These are phyloP conservation scores for Pneumocystis canis DNA, from an alignment of 1,139 yeast species.

Conservation along the genomic window DNA sequence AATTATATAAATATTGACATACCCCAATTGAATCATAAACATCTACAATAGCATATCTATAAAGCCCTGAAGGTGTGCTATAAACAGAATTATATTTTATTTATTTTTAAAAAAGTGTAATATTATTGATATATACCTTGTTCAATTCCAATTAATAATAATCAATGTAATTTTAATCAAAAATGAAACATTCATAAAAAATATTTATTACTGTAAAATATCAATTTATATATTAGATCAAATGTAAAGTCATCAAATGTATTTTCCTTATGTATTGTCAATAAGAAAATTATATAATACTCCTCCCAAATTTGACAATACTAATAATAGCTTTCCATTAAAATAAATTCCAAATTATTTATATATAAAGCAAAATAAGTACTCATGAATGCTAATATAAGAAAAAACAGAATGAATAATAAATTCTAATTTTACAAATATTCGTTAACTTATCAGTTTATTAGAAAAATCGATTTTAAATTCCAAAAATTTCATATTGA, in stretches of 20 bases:
- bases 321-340: slow-evolving; percentile 21
- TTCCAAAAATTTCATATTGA: neutral
- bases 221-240: slow-evolving; percentile 84
- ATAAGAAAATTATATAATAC: slow-evolving; percentile 38
- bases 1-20: neutral
- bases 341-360: slow-evolving; percentile 49
- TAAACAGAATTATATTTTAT: neutral
- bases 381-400: slow-evolving; percentile 39
- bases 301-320: slow-evolving; percentile 51
- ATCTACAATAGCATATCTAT: neutral
- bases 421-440: neutral
- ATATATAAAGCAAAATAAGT: slow-evolving; percentile 59
- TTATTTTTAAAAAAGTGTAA: neutral
- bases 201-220: slow-evolving; percentile 23
- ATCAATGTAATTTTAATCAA: neutral
- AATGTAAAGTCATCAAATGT: slow-evolving; percentile 42
- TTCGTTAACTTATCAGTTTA: neutral
- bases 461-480: neutral
- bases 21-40: neutral
- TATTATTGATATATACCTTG: neutral
- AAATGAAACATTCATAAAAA: neutral
- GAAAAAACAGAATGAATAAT: slow-evolving; percentile 18
- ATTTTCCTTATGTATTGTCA: slow-evolving; percentile 41
- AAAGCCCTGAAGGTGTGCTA: neutral
- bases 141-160: neutral